Percentiles rank a stretch among this genome's conserved stretches.
Conservation (phyloP, 495 filamentous ascomycete species). For the Neurospora pannonica region DNA sequence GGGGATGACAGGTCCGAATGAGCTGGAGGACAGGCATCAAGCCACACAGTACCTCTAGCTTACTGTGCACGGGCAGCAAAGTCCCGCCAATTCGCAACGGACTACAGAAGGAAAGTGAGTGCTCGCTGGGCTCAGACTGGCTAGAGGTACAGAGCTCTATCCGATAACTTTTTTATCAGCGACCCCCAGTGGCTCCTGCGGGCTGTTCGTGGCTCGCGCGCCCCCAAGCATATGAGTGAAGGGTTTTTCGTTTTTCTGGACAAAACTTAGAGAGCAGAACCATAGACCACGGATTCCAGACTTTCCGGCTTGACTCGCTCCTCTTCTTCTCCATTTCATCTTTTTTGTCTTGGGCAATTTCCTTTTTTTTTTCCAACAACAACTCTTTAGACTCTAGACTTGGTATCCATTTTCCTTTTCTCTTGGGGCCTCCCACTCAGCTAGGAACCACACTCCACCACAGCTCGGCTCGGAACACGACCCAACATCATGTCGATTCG, state of each 20-base stretch:
- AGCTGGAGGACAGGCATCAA: not conserved
- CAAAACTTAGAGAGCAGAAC: not conserved
- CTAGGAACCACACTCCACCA: not conserved
- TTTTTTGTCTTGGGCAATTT: not conserved
- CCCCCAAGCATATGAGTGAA: not conserved
- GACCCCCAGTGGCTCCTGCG: not conserved
- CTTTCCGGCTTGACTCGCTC: constrained; percentile 3
- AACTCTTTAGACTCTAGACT: constrained; percentile 1
- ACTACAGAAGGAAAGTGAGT: not conserved
- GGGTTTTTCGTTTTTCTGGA: not conserved
- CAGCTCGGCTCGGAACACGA: not conserved
- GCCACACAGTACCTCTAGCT: not conserved
- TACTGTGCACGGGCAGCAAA: not conserved
- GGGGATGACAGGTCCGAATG: not conserved
- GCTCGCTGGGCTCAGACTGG: not conserved
- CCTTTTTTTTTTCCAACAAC: not conserved
- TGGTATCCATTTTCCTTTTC: not conserved
- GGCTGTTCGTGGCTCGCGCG: not conserved
- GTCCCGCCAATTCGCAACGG: not conserved
- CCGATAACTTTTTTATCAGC: not conserved
- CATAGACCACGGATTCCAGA: not conserved
- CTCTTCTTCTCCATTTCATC: constrained; percentile 1
- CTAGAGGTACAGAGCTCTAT: not conserved
- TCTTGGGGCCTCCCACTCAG: not conserved
- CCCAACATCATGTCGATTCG: constrained; percentile 29